These are phyloP conservation scores for Vachellia pachyceras DNA, from an alignment of 306 rosid genomes.

Conservation along the genomic window DNA sequence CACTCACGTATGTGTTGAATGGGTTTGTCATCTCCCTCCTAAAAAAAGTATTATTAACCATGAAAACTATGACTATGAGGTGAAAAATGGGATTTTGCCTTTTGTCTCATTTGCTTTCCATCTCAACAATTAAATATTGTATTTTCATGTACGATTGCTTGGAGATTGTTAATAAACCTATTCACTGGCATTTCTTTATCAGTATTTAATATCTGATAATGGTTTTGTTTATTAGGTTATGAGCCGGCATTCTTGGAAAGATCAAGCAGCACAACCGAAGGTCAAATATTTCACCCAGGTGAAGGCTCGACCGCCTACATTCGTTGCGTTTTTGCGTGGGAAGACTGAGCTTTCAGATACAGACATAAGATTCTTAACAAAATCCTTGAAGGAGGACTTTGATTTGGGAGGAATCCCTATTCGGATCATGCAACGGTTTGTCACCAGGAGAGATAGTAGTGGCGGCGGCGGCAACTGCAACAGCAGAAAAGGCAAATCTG, in stretches of 20 bases:
- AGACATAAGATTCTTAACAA: slow-evolving; percentile 76
- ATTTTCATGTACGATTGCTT: background rate
- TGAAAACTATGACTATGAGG: background rate
- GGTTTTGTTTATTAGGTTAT: slow-evolving; percentile 68
- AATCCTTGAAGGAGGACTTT: slow-evolving; percentile 92
- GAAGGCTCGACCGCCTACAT: slow-evolving; percentile 95
- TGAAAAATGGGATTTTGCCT: background rate
- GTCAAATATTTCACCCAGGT: slow-evolving; percentile 94
- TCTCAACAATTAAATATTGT: background rate
- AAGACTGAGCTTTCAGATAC: slow-evolving; percentile 74
- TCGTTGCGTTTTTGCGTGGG: slow-evolving; percentile 86
- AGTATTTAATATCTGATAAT: background rate
- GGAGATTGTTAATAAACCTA: background rate
- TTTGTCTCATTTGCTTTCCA: background rate
- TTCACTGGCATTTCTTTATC: background rate
- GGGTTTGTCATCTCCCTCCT: background rate
- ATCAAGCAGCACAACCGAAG: slow-evolving; percentile 89
- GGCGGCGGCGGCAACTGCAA: slow-evolving; percentile 33
- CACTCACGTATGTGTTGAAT: background rate
- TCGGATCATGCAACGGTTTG: slow-evolving; percentile 77
- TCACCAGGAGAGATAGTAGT: slow-evolving; percentile 54
- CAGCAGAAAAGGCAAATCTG: slow-evolving; percentile 49
- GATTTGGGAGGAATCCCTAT: slow-evolving; percentile 97
- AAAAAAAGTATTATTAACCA: background rate
- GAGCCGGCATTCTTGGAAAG: slow-evolving; percentile 99